A percentile compares a stretch with the other conserved stretches of the same genome.
phyloP scores from a whole-genome alignment of 2,329 filamentous ascomycete species.

The Epichloe festucae region DNA sequence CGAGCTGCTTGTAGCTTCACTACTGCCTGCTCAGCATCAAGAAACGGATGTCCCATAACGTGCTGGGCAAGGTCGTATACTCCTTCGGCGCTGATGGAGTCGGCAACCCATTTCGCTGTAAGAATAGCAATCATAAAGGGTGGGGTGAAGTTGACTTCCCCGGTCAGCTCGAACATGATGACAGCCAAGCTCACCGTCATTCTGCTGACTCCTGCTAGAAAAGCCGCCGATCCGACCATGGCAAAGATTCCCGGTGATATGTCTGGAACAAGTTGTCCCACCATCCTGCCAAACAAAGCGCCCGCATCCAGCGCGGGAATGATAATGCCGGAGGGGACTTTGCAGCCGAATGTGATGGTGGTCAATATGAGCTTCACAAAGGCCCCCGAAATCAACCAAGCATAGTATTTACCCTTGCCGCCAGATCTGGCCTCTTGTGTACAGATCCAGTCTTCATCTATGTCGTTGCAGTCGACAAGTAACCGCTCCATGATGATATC shows the following conservation, averaged over 20 bases:
- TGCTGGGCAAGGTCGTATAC: slow-evolving; percentile 49
- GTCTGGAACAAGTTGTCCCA: slow-evolving; percentile 24
- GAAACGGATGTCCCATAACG: slow-evolving; percentile 44
- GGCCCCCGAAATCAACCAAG: slow-evolving; percentile 40
- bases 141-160: slow-evolving; percentile 42
- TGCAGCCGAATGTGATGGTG: slow-evolving; percentile 45
- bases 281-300: slow-evolving; percentile 42
- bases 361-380: slow-evolving; percentile 41
- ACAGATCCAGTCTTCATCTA: slow-evolving; percentile 33
- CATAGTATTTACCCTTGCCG: slow-evolving; percentile 29
- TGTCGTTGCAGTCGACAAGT: slow-evolving; percentile 37
- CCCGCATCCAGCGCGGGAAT: slow-evolving; percentile 46
- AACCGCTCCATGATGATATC: slow-evolving; percentile 43
- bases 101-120: slow-evolving; percentile 45
- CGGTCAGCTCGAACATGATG: slow-evolving; percentile 50
- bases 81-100: slow-evolving; percentile 36
- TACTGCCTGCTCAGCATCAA: slow-evolving; percentile 37
- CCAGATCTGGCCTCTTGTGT: slow-evolving; percentile 27
- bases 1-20: slow-evolving; percentile 18
- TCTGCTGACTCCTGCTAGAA: slow-evolving; percentile 43
- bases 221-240: slow-evolving; percentile 46
- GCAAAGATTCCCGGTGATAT: slow-evolving; percentile 47
- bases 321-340: slow-evolving; percentile 47
- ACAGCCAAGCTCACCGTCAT: slow-evolving; percentile 47
- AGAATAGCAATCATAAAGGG: slow-evolving; percentile 48